A percentile compares a stretch with the other conserved stretches of the same genome.
phyloP scores from a whole-genome alignment of 805 yeast species.

The Ogataea salicorniae region DNA sequence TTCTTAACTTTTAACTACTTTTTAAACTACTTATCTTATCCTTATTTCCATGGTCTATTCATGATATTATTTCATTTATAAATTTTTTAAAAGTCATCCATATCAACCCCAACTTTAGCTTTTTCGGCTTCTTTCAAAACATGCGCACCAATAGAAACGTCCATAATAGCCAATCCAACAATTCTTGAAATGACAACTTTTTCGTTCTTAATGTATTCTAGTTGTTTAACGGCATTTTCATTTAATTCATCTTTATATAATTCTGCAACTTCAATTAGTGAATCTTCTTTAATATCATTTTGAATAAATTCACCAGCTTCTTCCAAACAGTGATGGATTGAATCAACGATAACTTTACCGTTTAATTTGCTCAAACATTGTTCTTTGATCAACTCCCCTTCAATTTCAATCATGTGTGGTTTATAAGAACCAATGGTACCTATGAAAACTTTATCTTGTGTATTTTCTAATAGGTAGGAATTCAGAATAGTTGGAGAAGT shows the following conservation, averaged over 20 bases:
- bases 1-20: background rate
- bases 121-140: constrained; percentile 30
- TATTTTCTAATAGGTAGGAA: constrained; percentile 25
- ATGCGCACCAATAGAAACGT: constrained; percentile 45
- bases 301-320: constrained; percentile 67
- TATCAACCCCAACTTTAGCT: constrained; percentile 27
- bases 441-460: constrained; percentile 34
- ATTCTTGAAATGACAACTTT: constrained; percentile 45
- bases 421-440: constrained; percentile 64
- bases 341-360: constrained; percentile 53
- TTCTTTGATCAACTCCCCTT: constrained; percentile 35
- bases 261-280: constrained; percentile 45
- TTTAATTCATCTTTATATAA: constrained; percentile 19
- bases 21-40: too few relatives aligned
- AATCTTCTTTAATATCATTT: constrained; percentile 32
- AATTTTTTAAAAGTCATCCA: constrained; percentile 25
- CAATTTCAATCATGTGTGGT: constrained; percentile 63
- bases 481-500: constrained; percentile 40
- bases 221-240: constrained; percentile 3
- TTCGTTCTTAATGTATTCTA: constrained; percentile 15
- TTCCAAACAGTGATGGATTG: constrained; percentile 45
- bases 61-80: too few relatives aligned
- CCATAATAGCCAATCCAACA: constrained; percentile 65
- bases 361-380: constrained; percentile 27
- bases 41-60: too few relatives aligned